Evolutionary conservation across 2,329 filamentous ascomycete species (phyloP).

Genomic region (Lomentospora prolificans): DNA sequence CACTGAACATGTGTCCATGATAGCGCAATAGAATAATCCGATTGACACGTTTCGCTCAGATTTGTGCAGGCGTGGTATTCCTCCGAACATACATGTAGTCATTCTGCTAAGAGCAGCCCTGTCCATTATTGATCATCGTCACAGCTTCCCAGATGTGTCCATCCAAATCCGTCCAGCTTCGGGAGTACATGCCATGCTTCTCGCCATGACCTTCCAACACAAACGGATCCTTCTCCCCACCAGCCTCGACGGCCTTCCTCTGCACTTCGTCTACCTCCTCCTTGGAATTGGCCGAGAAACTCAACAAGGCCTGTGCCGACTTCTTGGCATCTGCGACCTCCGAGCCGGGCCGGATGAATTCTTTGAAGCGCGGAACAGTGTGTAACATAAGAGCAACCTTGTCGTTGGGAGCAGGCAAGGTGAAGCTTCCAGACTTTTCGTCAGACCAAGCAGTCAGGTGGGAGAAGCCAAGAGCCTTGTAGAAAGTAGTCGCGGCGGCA

Average conservation of each 20-base stretch:
- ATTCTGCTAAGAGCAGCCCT: neutral
- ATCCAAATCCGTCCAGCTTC: slow-evolving; percentile 16
- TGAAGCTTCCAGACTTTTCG: slow-evolving; percentile 12
- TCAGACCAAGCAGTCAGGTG: slow-evolving; percentile 11
- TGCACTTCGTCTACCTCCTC: slow-evolving; percentile 14
- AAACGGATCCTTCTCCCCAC: slow-evolving; percentile 14
- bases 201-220: slow-evolving; percentile 11
- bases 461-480: slow-evolving; percentile 11
- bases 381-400: slow-evolving; percentile 16
- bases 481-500: slow-evolving; percentile 10
- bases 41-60: too few species aligned
- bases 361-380: slow-evolving; percentile 12
- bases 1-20: neutral
- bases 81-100: too few species aligned
- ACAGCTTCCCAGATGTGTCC: slow-evolving; percentile 17
- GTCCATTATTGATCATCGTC: too few species aligned
- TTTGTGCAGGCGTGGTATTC: too few species aligned
- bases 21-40: too few species aligned
- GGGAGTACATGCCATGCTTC: slow-evolving; percentile 14
- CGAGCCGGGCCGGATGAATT: slow-evolving; percentile 14
- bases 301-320: slow-evolving; percentile 13
- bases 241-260: slow-evolving; percentile 13
- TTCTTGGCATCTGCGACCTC: slow-evolving; percentile 12
- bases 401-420: slow-evolving; percentile 13
- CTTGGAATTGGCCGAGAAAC: slow-evolving; percentile 10